Evolutionary conservation across 805 yeast species (phyloP).

Genomic region (Kazachstania kunashirensis): DNA sequence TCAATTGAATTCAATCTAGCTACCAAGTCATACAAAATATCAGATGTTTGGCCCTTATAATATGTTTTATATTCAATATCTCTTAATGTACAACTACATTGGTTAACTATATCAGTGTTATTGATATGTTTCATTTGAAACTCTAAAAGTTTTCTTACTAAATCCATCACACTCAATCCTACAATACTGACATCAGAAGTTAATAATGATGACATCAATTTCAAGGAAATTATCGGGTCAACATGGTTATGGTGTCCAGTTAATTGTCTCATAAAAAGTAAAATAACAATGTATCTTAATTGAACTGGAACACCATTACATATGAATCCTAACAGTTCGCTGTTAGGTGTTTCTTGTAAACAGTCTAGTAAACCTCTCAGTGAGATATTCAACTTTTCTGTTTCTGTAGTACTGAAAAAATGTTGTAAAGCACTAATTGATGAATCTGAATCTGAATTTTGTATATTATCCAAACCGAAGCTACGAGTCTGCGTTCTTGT

Average conservation of each 20-base stretch:
- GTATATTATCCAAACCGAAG: slow-evolving; percentile 17
- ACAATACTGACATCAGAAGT: slow-evolving; percentile 73
- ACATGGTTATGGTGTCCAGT: slow-evolving; percentile 7
- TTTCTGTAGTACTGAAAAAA: slow-evolving; percentile 54
- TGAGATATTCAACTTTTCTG: slow-evolving; percentile 49
- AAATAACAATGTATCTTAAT: slow-evolving; percentile 54
- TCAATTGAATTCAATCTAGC: slow-evolving; percentile 27
- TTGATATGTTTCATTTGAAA: slow-evolving; percentile 34
- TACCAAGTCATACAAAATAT: slow-evolving; percentile 63
- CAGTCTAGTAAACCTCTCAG: slow-evolving; percentile 44
- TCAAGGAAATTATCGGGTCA: slow-evolving; percentile 30
- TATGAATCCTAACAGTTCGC: slow-evolving; percentile 47
- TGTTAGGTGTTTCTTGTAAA: slow-evolving; percentile 30
- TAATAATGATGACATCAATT: slow-evolving; percentile 48
- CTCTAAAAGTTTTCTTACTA: slow-evolving; percentile 47
- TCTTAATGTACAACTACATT: slow-evolving; percentile 51
- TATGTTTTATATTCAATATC: slow-evolving; percentile 70
- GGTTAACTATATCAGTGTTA: slow-evolving; percentile 27
- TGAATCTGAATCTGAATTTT: slow-evolving; percentile 22
- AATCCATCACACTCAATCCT: slow-evolving; percentile 78
- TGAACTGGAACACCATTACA: slow-evolving; percentile 77
- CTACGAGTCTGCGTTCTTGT: slow-evolving; percentile 27
- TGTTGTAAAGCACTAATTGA: slow-evolving; percentile 40
- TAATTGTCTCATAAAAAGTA: slow-evolving; percentile 35
- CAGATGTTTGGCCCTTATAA: slow-evolving; percentile 78